phyloP scores from a whole-genome alignment of 2,329 filamentous ascomycete species.

The Cladosporium sp. region DNA sequence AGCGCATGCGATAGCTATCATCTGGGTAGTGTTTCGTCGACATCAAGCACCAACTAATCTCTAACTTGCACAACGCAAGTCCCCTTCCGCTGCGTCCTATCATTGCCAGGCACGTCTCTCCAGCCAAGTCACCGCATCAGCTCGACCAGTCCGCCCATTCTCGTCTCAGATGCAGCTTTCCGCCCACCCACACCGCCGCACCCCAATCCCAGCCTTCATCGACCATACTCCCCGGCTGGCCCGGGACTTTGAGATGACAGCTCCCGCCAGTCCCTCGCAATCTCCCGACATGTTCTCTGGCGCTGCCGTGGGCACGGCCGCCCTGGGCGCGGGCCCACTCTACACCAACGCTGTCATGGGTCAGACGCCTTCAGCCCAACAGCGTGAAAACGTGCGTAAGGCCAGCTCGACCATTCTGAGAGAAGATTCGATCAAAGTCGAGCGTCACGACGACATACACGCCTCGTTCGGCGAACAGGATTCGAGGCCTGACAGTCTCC shows the following conservation, averaged over 20 bases:
- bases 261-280: constrained; percentile 29
- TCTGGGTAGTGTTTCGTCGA: constrained; percentile 2
- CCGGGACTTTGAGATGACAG: constrained; percentile 32
- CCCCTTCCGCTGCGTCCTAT: constrained; percentile 4
- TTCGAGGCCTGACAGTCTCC: constrained; percentile 22
- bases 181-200: constrained; percentile 32
- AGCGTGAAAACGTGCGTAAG: constrained; percentile 27
- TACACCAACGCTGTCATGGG: constrained; percentile 33
- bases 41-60: neutral
- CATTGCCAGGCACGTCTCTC: constrained; percentile 11
- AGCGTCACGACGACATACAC: constrained; percentile 20
- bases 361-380: constrained; percentile 28
- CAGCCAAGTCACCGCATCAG: constrained; percentile 11
- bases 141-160: constrained; percentile 16
- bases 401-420: constrained; percentile 30
- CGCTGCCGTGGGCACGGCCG: constrained; percentile 24
- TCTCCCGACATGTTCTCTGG: constrained; percentile 31
- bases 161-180: constrained; percentile 38
- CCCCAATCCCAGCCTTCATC: constrained; percentile 32
- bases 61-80: constrained; percentile 7
- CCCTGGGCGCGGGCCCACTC: constrained; percentile 22
- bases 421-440: constrained; percentile 32
- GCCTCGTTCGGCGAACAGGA: constrained; percentile 11
- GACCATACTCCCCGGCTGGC: constrained; percentile 35
- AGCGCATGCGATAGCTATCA: constrained; percentile 2